Percentiles rank a stretch among this genome's conserved stretches.
Conservation (phyloP, 1,284 basidiomycete genomes). For the Austroboletus rostrupii region DNA sequence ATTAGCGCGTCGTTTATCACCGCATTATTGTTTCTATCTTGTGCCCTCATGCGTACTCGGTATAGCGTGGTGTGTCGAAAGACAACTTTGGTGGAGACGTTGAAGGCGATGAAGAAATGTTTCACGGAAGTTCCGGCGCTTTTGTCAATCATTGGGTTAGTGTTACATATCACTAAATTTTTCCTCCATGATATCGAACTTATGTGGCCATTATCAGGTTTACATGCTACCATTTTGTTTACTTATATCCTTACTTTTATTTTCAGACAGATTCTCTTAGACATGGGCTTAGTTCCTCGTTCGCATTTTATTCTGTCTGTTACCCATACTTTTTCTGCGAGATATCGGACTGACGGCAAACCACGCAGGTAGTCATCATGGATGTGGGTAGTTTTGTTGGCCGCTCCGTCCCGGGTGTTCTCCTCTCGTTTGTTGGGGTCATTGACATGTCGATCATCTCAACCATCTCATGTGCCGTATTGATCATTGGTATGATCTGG, state of each 20-base stretch:
- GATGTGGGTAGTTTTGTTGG: slow-evolving; percentile 41
- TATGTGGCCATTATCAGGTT: slow-evolving; percentile 10
- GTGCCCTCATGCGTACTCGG: slow-evolving; percentile 27
- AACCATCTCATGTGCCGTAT: slow-evolving; percentile 19
- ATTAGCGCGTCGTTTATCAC: slow-evolving; percentile 30
- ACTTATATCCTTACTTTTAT: slow-evolving; percentile 29
- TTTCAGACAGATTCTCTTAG: slow-evolving; percentile 27
- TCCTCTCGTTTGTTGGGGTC: slow-evolving; percentile 36
- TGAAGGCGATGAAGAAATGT: slow-evolving; percentile 21
- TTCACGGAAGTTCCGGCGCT: slow-evolving; percentile 23
- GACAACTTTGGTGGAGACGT: slow-evolving; percentile 4
- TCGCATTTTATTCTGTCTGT: slow-evolving; percentile 29
- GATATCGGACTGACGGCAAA: neutral
- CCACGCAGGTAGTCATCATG: slow-evolving; percentile 39
- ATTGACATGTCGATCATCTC: slow-evolving; percentile 40
- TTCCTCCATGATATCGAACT: no score
- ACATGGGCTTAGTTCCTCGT: slow-evolving; percentile 22
- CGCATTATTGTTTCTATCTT: slow-evolving; percentile 24
- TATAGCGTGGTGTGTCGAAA: slow-evolving; percentile 8
- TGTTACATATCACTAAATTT: no score
- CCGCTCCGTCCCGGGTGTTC: slow-evolving; percentile 34
- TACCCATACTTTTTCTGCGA: neutral
- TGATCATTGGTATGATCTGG: slow-evolving; percentile 41
- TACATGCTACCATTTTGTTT: slow-evolving; percentile 19
- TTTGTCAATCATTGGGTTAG: slow-evolving; percentile 24